Conservation (phyloP, 2,329 filamentous ascomycete genomes). For the Juglanconis oblonga region DNA sequence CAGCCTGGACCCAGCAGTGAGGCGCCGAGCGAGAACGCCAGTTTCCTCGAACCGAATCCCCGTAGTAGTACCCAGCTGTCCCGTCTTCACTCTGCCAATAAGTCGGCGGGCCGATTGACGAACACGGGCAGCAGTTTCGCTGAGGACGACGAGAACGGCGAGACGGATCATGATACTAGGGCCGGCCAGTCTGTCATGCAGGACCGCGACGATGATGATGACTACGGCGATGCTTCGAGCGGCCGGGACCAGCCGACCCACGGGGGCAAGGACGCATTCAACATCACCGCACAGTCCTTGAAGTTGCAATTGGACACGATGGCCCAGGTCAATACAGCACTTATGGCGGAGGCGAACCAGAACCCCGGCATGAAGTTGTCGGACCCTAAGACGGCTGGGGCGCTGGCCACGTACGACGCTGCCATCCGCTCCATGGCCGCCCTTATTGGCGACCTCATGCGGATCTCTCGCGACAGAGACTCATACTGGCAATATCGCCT, state of each 20-base stretch:
- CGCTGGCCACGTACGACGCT: constrained; percentile 80
- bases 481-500: constrained; percentile 95
- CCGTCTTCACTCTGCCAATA: constrained; percentile 36
- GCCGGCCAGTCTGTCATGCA: constrained; percentile 33
- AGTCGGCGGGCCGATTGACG: constrained; percentile 32
- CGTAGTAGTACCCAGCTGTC: constrained; percentile 45
- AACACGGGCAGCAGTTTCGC: constrained; percentile 49
- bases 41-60: constrained; percentile 40
- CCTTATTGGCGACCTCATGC: constrained; percentile 80
- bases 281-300: constrained; percentile 94
- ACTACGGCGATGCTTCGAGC: constrained; percentile 77
- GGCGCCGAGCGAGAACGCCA: constrained; percentile 50
- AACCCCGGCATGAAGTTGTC: constrained; percentile 72
- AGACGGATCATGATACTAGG: constrained; percentile 19
- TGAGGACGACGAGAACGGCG: constrained; percentile 42
- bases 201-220: constrained; percentile 64
- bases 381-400: constrained; percentile 73
- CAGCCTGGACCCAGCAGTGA: constrained; percentile 45
- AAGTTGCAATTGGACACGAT: constrained; percentile 90
- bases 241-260: constrained; percentile 65
- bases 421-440: constrained; percentile 85
- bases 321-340: constrained; percentile 77
- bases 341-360: constrained; percentile 67
- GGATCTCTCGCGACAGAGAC: constrained; percentile 91
- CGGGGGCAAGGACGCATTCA: constrained; percentile 87